Evolutionary conservation across 2,329 filamentous ascomycete genomes (phyloP).

Genomic region (Penicillium sp.): DNA sequence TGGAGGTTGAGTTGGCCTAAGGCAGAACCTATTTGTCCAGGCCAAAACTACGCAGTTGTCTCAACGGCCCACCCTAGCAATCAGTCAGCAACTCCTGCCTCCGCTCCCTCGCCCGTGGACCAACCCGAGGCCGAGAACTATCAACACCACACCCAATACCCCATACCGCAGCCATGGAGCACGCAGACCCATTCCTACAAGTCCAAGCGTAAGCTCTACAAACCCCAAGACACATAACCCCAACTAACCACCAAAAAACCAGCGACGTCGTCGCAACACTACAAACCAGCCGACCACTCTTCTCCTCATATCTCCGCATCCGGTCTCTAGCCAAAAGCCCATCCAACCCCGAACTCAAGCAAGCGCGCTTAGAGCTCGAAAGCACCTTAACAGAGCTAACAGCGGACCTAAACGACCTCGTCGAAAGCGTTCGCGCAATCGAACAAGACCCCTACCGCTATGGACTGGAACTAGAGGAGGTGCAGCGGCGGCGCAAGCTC

Average conservation of each 20-base stretch:
- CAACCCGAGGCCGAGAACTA: neutral
- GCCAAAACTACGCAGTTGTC: neutral
- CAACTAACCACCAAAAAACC: conserved; percentile 12
- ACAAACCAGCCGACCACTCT: conserved; percentile 75
- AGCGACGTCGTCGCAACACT: conserved; percentile 89
- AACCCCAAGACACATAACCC: neutral
- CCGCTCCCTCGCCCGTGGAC: conserved; percentile 3
- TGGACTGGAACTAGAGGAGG: conserved; percentile 79
- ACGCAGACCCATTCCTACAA: conserved; percentile 47
- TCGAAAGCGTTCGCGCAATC: conserved; percentile 80
- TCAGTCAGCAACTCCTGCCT: neutral
- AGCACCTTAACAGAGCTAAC: conserved; percentile 71
- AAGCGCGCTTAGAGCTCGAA: conserved; percentile 71
- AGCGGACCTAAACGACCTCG: conserved; percentile 84
- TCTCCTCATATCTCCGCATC: conserved; percentile 93
- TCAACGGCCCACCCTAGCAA: neutral
- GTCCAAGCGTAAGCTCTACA: conserved; percentile 42
- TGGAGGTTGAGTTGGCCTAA: neutral
- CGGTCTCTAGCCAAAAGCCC: conserved; percentile 73
- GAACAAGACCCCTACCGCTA: conserved; percentile 85
- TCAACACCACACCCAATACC: conserved; percentile 5
- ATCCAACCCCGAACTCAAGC: conserved; percentile 66
- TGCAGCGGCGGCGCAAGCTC: conserved; percentile 72
- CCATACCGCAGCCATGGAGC: conserved; percentile 28
- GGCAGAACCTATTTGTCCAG: neutral